Evolutionary conservation across 2,329 filamentous ascomycete genomes (phyloP).

Genomic region (Ophiocordyceps camponoti-rufipedis): DNA sequence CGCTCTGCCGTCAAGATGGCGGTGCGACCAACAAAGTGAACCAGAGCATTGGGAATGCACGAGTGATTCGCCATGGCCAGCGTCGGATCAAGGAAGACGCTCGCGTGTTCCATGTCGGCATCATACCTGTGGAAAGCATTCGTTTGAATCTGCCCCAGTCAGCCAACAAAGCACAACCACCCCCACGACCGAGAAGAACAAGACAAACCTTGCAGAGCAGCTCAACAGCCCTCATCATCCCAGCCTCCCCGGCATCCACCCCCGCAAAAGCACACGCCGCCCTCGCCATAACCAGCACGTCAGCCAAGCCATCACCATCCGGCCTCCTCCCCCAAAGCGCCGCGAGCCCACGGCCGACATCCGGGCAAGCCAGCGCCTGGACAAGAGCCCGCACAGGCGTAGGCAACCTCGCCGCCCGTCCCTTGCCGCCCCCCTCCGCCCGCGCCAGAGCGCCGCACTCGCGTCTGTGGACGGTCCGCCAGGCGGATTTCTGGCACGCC

Average conservation of each 20-base stretch:
- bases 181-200: neutral
- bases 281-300: slow-evolving; percentile 30
- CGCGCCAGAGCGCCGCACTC: slow-evolving; percentile 31
- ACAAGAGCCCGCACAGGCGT: slow-evolving; percentile 36
- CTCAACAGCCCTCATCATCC: slow-evolving; percentile 22
- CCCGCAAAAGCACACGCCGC: slow-evolving; percentile 23
- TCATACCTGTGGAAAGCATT: slow-evolving; percentile 43
- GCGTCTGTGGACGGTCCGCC: slow-evolving; percentile 29
- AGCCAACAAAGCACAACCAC: no score
- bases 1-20: slow-evolving; percentile 31
- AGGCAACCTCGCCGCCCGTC: slow-evolving; percentile 19
- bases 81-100: slow-evolving; percentile 35
- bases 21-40: slow-evolving; percentile 33
- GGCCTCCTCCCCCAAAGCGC: slow-evolving; percentile 27
- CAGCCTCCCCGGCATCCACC: slow-evolving; percentile 9
- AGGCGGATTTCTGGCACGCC: slow-evolving; percentile 35
- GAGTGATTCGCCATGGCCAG: slow-evolving; percentile 46
- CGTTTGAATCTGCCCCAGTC: slow-evolving; percentile 30
- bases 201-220: slow-evolving; percentile 32
- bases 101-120: slow-evolving; percentile 29
- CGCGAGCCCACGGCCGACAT: slow-evolving; percentile 14
- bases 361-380: slow-evolving; percentile 25
- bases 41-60: slow-evolving; percentile 39
- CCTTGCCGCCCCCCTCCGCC: neutral
- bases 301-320: slow-evolving; percentile 22